Percentiles rank a stretch among this genome's conserved stretches.
Conservation (phyloP, 169 alveolate species). For the Plasmodium coatneyi region DNA sequence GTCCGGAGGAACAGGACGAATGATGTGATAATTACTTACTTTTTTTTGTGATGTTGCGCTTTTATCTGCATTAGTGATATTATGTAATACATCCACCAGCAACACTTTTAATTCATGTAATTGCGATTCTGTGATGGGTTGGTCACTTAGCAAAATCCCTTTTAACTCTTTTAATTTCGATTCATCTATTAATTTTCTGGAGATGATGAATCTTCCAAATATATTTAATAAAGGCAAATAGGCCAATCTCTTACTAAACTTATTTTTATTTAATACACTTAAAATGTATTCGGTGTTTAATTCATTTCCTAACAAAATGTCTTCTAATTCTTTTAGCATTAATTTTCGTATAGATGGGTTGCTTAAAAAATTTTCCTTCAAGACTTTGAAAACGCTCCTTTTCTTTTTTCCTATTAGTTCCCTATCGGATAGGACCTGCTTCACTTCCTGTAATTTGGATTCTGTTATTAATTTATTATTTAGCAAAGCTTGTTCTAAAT, state of each 20-base stretch:
- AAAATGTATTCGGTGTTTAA: background rate
- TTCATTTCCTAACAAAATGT: constrained; percentile 16
- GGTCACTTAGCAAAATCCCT: background rate
- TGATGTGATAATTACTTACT: background rate
- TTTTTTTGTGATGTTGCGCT: background rate
- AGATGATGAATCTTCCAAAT: background rate
- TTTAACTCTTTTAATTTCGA: constrained; percentile 3
- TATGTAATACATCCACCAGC: background rate
- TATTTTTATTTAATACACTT: background rate
- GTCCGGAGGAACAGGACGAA: background rate
- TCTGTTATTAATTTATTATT: background rate
- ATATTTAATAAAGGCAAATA: background rate
- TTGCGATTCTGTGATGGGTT: background rate
- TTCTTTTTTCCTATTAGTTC: background rate
- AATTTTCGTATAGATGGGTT: background rate
- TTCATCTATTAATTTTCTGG: background rate
- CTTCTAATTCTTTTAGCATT: constrained; percentile 9
- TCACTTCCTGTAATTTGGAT: background rate
- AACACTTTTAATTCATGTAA: constrained; percentile 2
- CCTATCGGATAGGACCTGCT: background rate
- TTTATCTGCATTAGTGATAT: background rate
- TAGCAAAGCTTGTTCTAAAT: background rate
- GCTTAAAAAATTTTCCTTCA: background rate
- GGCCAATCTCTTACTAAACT: background rate
- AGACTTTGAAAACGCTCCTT: background rate